These are phyloP conservation scores for Russula ochroleuca DNA, from an alignment of 768 basidiomycete species.

Conservation along the genomic window DNA sequence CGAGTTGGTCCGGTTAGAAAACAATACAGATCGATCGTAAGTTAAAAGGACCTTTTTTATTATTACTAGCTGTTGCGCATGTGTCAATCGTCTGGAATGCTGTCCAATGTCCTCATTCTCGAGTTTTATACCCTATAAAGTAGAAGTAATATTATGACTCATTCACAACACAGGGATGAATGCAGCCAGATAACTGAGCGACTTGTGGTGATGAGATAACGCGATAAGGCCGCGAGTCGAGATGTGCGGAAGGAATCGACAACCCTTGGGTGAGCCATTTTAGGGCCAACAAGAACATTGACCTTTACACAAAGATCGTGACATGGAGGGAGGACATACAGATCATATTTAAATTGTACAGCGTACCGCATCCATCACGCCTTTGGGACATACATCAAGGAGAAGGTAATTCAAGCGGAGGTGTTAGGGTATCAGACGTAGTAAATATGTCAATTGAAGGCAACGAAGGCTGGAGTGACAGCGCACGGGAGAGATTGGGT, in stretches of 20 bases:
- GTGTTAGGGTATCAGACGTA: background rate
- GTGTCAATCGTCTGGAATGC: background rate
- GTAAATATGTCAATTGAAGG: background rate
- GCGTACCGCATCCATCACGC: no score
- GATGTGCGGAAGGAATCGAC: no score
- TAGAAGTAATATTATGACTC: background rate
- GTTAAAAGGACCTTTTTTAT: background rate
- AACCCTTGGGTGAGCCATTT: no score
- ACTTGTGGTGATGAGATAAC: no score
- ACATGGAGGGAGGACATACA: no score
- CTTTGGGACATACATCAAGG: no score
- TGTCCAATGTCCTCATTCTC: background rate
- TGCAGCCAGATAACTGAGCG: background rate
- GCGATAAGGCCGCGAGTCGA: no score
- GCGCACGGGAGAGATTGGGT: background rate
- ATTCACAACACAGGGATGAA: background rate
- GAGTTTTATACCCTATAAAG: background rate
- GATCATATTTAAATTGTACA: no score
- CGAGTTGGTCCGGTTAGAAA: conserved; percentile 54
- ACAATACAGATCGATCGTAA: background rate
- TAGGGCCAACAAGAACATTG: no score
- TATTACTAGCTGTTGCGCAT: background rate
- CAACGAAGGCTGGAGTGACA: background rate
- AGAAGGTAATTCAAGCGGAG: no score
- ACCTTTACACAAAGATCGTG: no score